These are phyloP conservation scores for Smallanthus sonchifolius DNA, from an alignment of 129 eudicot species.

Conservation along the genomic window DNA sequence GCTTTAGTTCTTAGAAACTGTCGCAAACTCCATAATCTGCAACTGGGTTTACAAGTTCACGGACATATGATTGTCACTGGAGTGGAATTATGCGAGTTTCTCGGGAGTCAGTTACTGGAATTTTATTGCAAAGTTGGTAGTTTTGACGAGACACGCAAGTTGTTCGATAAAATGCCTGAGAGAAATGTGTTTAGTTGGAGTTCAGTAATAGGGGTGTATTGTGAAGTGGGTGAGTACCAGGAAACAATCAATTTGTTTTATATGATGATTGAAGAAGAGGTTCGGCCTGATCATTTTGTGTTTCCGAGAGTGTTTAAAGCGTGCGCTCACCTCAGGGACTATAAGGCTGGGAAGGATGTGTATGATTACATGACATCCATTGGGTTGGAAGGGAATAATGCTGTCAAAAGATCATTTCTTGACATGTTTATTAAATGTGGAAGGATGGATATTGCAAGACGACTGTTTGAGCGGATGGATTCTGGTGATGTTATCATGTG, in stretches of 20 bases:
- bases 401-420: slow-evolving; percentile 37
- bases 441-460: slow-evolving; percentile 36
- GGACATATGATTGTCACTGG: slow-evolving; percentile 37
- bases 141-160: slow-evolving; percentile 14
- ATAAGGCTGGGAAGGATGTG: slow-evolving; percentile 35
- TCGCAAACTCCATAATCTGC: slow-evolving; percentile 21
- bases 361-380: slow-evolving; percentile 46
- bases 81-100: slow-evolving; percentile 36
- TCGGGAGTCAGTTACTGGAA: slow-evolving; percentile 37
- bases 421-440: slow-evolving; percentile 52
- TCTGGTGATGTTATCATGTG: slow-evolving; percentile 42
- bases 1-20: slow-evolving; percentile 23
- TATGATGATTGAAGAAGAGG: slow-evolving; percentile 37
- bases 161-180: slow-evolving; percentile 37
- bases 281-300: slow-evolving; percentile 45
- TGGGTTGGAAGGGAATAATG: slow-evolving; percentile 43
- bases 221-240: slow-evolving; percentile 29
- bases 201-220: slow-evolving; percentile 34
- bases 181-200: slow-evolving; percentile 49
- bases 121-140: slow-evolving; percentile 29
- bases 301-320: slow-evolving; percentile 49
- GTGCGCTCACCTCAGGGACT: slow-evolving; percentile 40
- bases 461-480: slow-evolving; percentile 33
- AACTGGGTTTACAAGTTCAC: slow-evolving; percentile 34
- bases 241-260: slow-evolving; percentile 34